phyloP scores from a whole-genome alignment of 1,139 yeast species.

The Magnusiomyces starmeri region DNA sequence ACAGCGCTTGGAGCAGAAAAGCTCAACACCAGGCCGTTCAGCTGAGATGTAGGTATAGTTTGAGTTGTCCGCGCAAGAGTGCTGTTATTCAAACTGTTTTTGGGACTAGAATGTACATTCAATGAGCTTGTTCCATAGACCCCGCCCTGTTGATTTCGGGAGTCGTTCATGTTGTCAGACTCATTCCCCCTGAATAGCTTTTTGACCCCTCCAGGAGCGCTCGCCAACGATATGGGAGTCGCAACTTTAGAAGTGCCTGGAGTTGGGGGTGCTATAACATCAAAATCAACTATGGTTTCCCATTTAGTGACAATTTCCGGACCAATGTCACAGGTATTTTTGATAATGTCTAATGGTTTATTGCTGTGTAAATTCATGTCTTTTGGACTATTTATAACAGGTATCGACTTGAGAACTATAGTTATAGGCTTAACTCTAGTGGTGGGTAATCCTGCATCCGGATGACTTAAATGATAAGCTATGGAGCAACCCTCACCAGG shows the following conservation, averaged over 20 bases:
- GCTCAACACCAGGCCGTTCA: slow-evolving; percentile 47
- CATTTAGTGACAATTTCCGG: slow-evolving; percentile 48
- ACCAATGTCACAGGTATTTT: slow-evolving; percentile 10
- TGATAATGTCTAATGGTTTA: neutral
- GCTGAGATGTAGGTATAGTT: slow-evolving; percentile 10
- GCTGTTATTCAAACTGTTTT: too few species aligned
- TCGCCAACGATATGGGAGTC: slow-evolving; percentile 14
- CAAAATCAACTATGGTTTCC: slow-evolving; percentile 57
- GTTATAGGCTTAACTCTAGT: slow-evolving; percentile 24
- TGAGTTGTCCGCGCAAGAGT: too few species aligned
- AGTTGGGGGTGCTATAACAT: slow-evolving; percentile 40
- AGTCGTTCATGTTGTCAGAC: slow-evolving; percentile 5
- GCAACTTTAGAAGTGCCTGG: slow-evolving; percentile 1
- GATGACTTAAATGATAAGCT: slow-evolving; percentile 25
- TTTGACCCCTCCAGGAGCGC: slow-evolving; percentile 16
- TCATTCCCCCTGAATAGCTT: slow-evolving; percentile 14
- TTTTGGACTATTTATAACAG: slow-evolving; percentile 22
- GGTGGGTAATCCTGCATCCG: slow-evolving; percentile 21
- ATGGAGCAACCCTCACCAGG: slow-evolving; percentile 33
- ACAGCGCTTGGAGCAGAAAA: slow-evolving; percentile 59
- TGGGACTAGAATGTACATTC: too few species aligned
- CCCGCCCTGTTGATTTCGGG: too few species aligned
- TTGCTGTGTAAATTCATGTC: neutral
- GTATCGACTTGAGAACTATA: slow-evolving; percentile 23
- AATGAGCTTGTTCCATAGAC: too few species aligned